Base-by-base conservation (phyloP, 2,329 filamentous ascomycete genomes). In the Ramularia collo-cygni region DNA sequence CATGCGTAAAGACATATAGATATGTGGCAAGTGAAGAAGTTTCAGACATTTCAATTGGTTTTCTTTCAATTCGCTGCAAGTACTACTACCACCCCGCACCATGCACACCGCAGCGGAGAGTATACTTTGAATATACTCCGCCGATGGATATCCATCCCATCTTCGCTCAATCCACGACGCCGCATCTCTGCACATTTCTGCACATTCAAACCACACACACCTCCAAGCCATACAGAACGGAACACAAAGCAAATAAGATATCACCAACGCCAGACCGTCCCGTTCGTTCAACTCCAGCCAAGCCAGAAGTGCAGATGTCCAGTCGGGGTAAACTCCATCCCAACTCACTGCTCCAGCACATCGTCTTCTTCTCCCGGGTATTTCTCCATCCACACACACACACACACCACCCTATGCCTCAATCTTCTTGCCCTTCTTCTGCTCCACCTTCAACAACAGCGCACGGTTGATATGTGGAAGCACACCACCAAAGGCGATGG, bases 401-500 rank as follows among this genome's bases (percentile, higher is more conserved):
- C n/a, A n/a, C n/a, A n/a, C n/a, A n/a, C n/a, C n/a, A n/a, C n/a
- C 15, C 38, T 61, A 66, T 44, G 48, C 63, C 44, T 65, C 64
- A 34, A 59, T 47, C 70, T 79, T 78, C 62, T 74, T 81, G 72
- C 87, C 87, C 84, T 95, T 95, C 84, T 94, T 94, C 71, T 94
- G 85, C 70, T 95, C 88, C 40, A 94, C 88, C 79, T 95, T 95
- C 65, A 94, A 77, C 56, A 98, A 75, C 55, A 98, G 74, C 10
- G 92, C 92, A 58, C 92, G 85, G 76, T 98, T 96, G 80, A 98
- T 98, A 70, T 95, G 90, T 51, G 92, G 92, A 61, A 98, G 74
- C 18, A 98, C 92, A 83, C 92, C 92, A 73, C 92, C 92, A 56
- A 93, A 96, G 46, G 92, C 92, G 60, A 98, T 98, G 48, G 92